A percentile compares a stretch with the other conserved stretches of the same genome.
Evolutionary conservation across 2,329 filamentous ascomycete species (phyloP).

Genomic region (Colletotrichum filicis): DNA sequence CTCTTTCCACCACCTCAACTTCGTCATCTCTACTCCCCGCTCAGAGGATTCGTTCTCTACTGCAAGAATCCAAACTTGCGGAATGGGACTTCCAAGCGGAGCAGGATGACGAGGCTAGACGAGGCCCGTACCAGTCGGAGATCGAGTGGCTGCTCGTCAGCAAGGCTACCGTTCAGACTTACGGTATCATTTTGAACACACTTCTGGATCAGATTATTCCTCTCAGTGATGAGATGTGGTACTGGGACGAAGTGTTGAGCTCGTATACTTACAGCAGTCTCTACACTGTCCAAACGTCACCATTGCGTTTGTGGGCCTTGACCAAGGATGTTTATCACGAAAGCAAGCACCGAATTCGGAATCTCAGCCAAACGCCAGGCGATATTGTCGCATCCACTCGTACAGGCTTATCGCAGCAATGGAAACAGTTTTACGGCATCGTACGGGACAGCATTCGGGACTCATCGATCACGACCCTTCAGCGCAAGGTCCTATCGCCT

Average conservation of each 20-base stretch:
- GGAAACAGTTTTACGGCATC: slow-evolving; percentile 81
- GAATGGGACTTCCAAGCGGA: slow-evolving; percentile 42
- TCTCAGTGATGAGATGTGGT: slow-evolving; percentile 88
- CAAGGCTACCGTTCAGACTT: slow-evolving; percentile 92
- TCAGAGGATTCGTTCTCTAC: slow-evolving; percentile 68
- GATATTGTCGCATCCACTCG: slow-evolving; percentile 49
- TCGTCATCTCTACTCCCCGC: slow-evolving; percentile 71
- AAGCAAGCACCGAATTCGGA: slow-evolving; percentile 51
- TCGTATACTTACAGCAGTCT: slow-evolving; percentile 83
- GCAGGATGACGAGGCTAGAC: slow-evolving; percentile 38
- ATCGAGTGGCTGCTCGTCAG: slow-evolving; percentile 91
- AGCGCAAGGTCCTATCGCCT: slow-evolving; percentile 79
- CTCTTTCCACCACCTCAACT: slow-evolving; percentile 76
- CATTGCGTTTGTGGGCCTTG: slow-evolving; percentile 79
- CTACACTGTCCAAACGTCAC: slow-evolving; percentile 89
- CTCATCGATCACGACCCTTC: slow-evolving; percentile 76
- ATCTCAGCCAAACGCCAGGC: slow-evolving; percentile 39
- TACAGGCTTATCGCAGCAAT: slow-evolving; percentile 59
- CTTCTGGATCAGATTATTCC: slow-evolving; percentile 86
- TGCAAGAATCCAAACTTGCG: slow-evolving; percentile 70
- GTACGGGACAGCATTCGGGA: slow-evolving; percentile 81
- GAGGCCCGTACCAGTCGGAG: slow-evolving; percentile 66
- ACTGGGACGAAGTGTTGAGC: slow-evolving; percentile 90
- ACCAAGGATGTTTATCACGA: slow-evolving; percentile 76
- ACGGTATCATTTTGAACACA: slow-evolving; percentile 81